Base-by-base conservation (phyloP, 306 rosid genomes). In the Cucurbita moschata region DNA sequence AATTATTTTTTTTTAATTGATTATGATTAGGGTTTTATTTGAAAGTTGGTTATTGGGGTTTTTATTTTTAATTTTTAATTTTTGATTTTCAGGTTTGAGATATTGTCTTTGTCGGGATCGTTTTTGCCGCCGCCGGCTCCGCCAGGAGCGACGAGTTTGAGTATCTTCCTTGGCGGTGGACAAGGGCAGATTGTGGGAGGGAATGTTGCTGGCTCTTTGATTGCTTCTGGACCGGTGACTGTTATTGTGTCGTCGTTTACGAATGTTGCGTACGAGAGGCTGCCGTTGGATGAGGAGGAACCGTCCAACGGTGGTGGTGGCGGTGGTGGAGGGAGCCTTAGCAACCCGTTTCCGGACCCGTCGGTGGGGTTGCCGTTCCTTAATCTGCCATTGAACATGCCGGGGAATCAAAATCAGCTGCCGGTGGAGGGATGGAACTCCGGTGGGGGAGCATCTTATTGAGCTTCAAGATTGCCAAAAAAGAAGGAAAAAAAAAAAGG, bases 111-210 rank as follows among this genome's bases (percentile, higher is more conserved):
- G 10, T 72, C 96, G 0, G 98, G 98, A 4, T 93, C 97, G 0
- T 93, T 90, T 14, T 23, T 93, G 5, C 98, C 98, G 7, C 97
- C 98, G 0, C 98, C 98, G 0, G 98, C 98, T 0, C 98, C 97
- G 0, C 98, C 98, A 0, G 96, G 97, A 0, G 97, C 97, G 0
- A 93, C 98, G 0, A 93, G 94, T 77, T 75, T 93, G 39, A 86
- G 88, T 4, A 75, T 93, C 15, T 90, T 90, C 10, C 83, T 93
- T 19, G 88, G 89, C n/a, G 97, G 96, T 0, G 98, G 98, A 0
- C 94, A 90, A 51, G 98, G 98, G 1, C 98, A 93, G 19, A 96
- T 93, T 0, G 85, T 93, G 3, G 98, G 98, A 50, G 98, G 98
- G 0, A 93, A 90, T 77, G 92, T 93, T 50, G 92, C 89, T 21